Percentiles rank a stretch among this genome's conserved stretches.
phyloP scores from a whole-genome alignment of 306 rosid species.

The Macrotyloma uniflorum region DNA sequence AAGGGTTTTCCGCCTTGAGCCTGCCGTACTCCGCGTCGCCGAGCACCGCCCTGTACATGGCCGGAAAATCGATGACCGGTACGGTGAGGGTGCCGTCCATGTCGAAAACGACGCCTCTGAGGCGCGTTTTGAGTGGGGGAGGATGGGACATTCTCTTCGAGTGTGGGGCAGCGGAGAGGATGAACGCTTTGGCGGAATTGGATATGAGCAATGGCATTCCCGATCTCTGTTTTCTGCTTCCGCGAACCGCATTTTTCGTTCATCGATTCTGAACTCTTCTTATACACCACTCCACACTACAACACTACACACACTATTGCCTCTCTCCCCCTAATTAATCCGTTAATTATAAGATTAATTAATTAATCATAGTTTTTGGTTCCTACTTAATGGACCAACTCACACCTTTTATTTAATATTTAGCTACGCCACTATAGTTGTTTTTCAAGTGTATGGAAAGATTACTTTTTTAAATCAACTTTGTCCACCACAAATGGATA shows the following conservation, averaged over 20 bases:
- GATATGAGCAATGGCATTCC: conserved; percentile 31
- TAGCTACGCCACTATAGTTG: too few species aligned
- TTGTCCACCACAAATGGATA: too few species aligned
- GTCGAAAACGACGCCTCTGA: conserved; percentile 88
- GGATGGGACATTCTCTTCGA: conserved; percentile 50
- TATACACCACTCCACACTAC: not conserved
- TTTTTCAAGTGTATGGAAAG: too few species aligned
- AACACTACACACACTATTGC: accelerated
- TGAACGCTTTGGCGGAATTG: conserved; percentile 30
- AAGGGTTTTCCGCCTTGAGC: conserved; percentile 58
- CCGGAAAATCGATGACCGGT: conserved; percentile 80
- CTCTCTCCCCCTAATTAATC: not conserved
- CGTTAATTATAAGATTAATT: too few species aligned
- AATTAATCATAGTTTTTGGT: too few species aligned
- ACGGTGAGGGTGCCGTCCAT: conserved; percentile 98
- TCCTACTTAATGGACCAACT: too few species aligned
- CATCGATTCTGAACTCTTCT: not conserved
- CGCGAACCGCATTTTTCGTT: not conserved
- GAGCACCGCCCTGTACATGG: conserved; percentile 86
- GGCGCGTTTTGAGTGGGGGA: conserved; percentile 50
- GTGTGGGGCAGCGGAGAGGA: too few species aligned
- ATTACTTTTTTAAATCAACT: too few species aligned
- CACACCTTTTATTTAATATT: too few species aligned
- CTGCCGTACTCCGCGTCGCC: conserved; percentile 72
- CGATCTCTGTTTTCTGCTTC: not conserved